A percentile compares a stretch with the other conserved stretches of the same genome.
Conservation (phyloP, 1,284 basidiomycete genomes). For the Retiboletus flavoniger region DNA sequence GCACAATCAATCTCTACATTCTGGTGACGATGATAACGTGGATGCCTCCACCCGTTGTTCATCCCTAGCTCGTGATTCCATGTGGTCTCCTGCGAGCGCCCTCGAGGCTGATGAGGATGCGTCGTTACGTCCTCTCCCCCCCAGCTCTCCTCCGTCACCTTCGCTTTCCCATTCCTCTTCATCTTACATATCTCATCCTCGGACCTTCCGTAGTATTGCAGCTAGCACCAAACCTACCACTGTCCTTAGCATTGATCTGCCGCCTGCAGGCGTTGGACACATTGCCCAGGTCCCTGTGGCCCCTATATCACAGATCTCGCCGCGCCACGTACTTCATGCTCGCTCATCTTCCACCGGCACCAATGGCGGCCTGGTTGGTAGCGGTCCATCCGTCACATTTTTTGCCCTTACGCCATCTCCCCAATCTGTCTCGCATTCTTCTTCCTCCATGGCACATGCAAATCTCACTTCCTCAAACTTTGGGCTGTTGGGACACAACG, state of each 20-base stretch:
- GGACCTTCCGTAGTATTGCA: constrained; percentile 76
- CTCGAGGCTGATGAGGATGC: constrained; percentile 88
- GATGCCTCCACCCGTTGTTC: constrained; percentile 49
- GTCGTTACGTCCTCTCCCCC: constrained; percentile 81
- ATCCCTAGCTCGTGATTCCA: constrained; percentile 62
- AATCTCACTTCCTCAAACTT: constrained; percentile 29
- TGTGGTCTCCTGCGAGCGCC: constrained; percentile 71
- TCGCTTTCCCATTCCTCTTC: constrained; percentile 78
- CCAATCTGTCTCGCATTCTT: constrained; percentile 46
- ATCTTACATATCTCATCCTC: constrained; percentile 75
- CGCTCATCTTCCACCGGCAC: constrained; percentile 58
- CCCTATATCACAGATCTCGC: constrained; percentile 44
- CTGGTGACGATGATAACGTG: constrained; percentile 44
- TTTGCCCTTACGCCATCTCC: constrained; percentile 59
- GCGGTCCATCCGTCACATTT: constrained; percentile 66
- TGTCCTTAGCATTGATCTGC: constrained; percentile 81
- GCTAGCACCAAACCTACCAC: constrained; percentile 97
- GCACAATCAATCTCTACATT: constrained; percentile 33
- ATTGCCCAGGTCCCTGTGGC: constrained; percentile 83
- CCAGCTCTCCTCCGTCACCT: constrained; percentile 80
- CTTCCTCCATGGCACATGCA: constrained; percentile 41
- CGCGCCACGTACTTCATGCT: constrained; percentile 53
- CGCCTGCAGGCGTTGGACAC: constrained; percentile 78
- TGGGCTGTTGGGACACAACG: constrained; percentile 23
- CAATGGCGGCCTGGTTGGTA: constrained; percentile 40